Evolutionary conservation across 2,329 filamentous ascomycete genomes (phyloP), one percentile per base, ranked within the genome.

Genomic region (Penicillium carneum): DNA sequence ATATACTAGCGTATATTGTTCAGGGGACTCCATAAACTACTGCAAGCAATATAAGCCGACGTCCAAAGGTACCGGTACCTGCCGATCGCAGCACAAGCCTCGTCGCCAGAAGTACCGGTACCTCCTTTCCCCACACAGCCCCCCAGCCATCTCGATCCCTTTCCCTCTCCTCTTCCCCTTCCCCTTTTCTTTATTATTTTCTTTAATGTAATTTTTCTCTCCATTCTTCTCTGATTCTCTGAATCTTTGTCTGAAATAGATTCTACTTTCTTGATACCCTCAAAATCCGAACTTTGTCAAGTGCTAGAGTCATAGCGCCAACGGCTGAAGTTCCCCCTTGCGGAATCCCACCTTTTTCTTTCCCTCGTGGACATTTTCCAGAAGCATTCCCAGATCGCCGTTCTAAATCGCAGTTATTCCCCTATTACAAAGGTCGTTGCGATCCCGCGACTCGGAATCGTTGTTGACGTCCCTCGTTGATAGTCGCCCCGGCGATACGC

Each of bases 341-440:
- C 45, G 42, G 56, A 45, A 54, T 60, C 43, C 51, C 58, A 55
- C 38, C 34, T 50, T 49, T 45, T 53, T n/a, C 33, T n/a, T 62
- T 55, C 57, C 48, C 50, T 61, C 55, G 53, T 62, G 51, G 47
- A 46, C 31, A 18, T 18, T 42, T 66, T 69, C 63, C 50, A 63
- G 62, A 68, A 65, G n/a, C 54, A 59, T 62, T 65, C 62, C 41
- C 31, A 46, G 56, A 62, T 57, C 60, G 41, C 23, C 42, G 5
- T n/a, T 39, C n/a, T 29, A 42, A 38, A 46, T 53, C 23, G 34
- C 31, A 34, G 20, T 34, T 54, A 20, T 31, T 16, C 6, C 6
- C 7, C 45, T 18, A 14, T 41, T 11, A 5, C 29, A 14, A 53
- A n/a, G 9, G 10, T 47, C 4, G 20, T 29, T 36, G 39, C 2